phyloP scores from a whole-genome alignment of 2,329 filamentous ascomycete species.

The Aspergillus eucalypticola region DNA sequence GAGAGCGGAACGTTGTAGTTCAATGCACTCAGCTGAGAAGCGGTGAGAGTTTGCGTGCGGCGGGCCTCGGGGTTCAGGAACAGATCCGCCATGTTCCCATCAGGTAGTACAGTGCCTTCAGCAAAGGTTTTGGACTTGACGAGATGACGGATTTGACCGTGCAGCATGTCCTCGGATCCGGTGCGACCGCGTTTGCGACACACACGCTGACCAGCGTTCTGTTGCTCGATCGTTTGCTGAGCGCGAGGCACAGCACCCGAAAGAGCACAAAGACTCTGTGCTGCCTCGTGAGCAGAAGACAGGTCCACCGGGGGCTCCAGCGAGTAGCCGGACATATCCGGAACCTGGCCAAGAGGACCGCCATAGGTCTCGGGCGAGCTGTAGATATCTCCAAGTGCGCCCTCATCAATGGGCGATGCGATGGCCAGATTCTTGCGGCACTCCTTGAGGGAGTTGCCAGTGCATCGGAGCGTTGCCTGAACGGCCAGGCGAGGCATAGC shows the following conservation, averaged over 20 bases:
- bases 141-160: conserved; percentile 42
- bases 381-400: conserved; percentile 34
- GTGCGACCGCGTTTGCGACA: conserved; percentile 45
- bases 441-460: conserved; percentile 41
- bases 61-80: conserved; percentile 31
- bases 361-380: conserved; percentile 37
- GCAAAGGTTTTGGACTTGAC: conserved; percentile 31
- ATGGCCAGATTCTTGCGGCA: conserved; percentile 37
- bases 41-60: conserved; percentile 16
- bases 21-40: conserved; percentile 23
- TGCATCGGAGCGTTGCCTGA: conserved; percentile 43
- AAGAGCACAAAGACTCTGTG: conserved; percentile 44
- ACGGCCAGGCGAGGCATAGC: conserved; percentile 38
- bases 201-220: conserved; percentile 23
- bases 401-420: conserved; percentile 42
- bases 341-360: conserved; percentile 25
- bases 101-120: conserved; percentile 32
- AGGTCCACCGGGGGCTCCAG: conserved; percentile 34
- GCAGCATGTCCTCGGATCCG: conserved; percentile 41
- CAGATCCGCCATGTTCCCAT: conserved; percentile 34
- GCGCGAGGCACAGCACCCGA: conserved; percentile 34
- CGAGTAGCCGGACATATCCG: conserved; percentile 40
- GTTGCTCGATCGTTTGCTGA: conserved; percentile 13
- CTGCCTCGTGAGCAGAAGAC: conserved; percentile 37
- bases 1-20: conserved; percentile 31